phyloP scores from a whole-genome alignment of 1,284 basidiomycete genomes.

The Wallemia ichthyophaga region DNA sequence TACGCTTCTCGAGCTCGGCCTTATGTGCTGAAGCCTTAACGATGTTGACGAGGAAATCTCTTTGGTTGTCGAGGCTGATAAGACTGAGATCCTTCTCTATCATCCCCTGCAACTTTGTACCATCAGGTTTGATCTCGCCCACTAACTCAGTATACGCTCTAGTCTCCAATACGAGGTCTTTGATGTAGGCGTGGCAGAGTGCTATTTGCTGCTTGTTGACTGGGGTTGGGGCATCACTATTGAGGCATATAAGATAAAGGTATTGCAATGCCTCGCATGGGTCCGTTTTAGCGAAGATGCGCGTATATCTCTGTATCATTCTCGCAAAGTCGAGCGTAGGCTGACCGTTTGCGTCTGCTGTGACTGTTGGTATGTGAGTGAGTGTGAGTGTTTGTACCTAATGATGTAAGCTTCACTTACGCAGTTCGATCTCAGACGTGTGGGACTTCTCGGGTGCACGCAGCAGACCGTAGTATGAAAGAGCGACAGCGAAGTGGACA shows the following conservation, averaged over 20 bases:
- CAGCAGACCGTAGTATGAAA: conserved; percentile 78
- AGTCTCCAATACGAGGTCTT: conserved; percentile 60
- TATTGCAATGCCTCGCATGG: conserved; percentile 84
- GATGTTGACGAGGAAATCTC: conserved; percentile 52
- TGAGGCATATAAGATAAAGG: conserved; percentile 62
- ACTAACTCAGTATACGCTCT: conserved; percentile 59
- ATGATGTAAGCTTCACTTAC: conserved; percentile 24
- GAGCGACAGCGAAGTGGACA: conserved; percentile 68
- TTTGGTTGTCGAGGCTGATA: conserved; percentile 36
- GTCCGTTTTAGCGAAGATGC: conserved; percentile 68
- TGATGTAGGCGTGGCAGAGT: conserved; percentile 54
- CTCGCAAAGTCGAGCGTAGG: conserved; percentile 42
- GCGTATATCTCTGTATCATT: conserved; percentile 69
- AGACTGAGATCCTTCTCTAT: conserved; percentile 57
- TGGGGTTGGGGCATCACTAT: conserved; percentile 28
- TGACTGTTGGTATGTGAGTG: background rate
- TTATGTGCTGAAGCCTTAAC: conserved; percentile 49
- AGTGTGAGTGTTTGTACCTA: background rate
- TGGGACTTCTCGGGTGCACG: conserved; percentile 47
- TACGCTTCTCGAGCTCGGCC: conserved; percentile 33
- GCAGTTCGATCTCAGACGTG: conserved; percentile 44
- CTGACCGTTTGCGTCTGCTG: background rate
- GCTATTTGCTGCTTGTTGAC: conserved; percentile 58
- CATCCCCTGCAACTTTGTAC: conserved; percentile 56
- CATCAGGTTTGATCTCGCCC: conserved; percentile 65